These are phyloP conservation scores for Aureobasidium sp. DNA, from an alignment of 2,329 filamentous ascomycete species.

Conservation along the genomic window DNA sequence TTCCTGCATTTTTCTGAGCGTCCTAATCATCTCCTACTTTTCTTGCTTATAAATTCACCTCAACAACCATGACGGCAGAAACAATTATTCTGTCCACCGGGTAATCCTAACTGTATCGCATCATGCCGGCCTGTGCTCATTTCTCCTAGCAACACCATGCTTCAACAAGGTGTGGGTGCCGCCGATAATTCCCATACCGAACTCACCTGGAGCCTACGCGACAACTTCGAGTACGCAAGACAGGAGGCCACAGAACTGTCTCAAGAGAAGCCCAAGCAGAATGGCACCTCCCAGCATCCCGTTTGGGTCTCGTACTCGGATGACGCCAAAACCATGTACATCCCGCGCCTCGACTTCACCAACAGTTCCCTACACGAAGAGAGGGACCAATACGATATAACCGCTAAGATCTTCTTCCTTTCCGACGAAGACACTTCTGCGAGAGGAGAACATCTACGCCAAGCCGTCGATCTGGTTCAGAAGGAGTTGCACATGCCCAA, in stretches of 20 bases:
- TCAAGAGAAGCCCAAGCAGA: constrained; percentile 13
- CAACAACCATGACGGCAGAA: constrained; percentile 44
- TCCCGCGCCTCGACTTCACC: constrained; percentile 69
- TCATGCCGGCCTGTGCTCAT: constrained; percentile 17
- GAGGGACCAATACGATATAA: constrained; percentile 80
- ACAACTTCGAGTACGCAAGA: constrained; percentile 52
- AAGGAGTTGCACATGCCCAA: constrained; percentile 67
- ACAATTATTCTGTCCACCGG: constrained; percentile 80
- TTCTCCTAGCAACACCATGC: constrained; percentile 65
- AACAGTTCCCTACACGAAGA: constrained; percentile 70
- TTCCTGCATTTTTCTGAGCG: background rate
- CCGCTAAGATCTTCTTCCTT: constrained; percentile 90
- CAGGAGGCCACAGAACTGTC: constrained; percentile 5
- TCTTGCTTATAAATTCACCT: constrained; percentile 9
- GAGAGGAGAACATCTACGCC: constrained; percentile 61
- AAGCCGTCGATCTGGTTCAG: constrained; percentile 72
- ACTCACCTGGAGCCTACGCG: constrained; percentile 76
- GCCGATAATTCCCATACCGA: constrained; percentile 85
- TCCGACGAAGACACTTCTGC: constrained; percentile 39
- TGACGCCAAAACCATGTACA: constrained; percentile 53
- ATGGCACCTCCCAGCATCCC: background rate
- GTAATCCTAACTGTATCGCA: constrained; percentile 42
- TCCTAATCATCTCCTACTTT: background rate
- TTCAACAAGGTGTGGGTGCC: constrained; percentile 50
- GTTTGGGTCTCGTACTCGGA: constrained; percentile 55